Evolutionary conservation across 257 asterid species (phyloP).

Genomic region (Lycium barbarum): DNA sequence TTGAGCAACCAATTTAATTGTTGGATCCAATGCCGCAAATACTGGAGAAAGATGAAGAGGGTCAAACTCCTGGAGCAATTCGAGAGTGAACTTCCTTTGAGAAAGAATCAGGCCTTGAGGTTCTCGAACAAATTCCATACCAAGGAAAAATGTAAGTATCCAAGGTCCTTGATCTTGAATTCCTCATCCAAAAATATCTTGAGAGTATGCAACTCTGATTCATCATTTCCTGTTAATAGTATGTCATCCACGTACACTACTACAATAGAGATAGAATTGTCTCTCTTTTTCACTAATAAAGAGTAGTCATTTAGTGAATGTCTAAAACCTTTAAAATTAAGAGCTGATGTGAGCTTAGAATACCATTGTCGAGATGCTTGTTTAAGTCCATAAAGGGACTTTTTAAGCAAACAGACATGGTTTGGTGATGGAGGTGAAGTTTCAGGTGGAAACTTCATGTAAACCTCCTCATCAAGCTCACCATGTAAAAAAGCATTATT

Average conservation of each 20-base stretch:
- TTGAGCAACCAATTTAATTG: not conserved
- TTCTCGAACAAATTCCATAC: not conserved
- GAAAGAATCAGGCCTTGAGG: not conserved
- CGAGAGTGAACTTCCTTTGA: not conserved
- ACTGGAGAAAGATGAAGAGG: not conserved
- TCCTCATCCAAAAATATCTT: not conserved
- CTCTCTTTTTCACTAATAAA: not conserved
- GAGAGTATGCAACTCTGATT: not conserved
- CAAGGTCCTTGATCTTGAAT: not conserved
- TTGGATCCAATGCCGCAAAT: not conserved
- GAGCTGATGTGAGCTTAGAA: not conserved
- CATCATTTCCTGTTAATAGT: not conserved
- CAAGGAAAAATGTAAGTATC: not conserved
- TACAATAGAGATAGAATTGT: not conserved
- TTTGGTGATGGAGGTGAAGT: too few relatives aligned
- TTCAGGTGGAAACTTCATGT: not conserved
- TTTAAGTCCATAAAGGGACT: not conserved
- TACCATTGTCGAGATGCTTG: not conserved
- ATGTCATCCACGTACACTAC: not conserved
- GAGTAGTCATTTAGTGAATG: not conserved
- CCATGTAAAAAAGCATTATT: not conserved
- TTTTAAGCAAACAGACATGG: not conserved
- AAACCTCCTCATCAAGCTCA: not conserved
- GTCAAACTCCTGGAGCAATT: not conserved
- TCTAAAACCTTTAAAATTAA: not conserved